Conservation (phyloP, 345 rosid species). For the Moricandia arvensis region DNA sequence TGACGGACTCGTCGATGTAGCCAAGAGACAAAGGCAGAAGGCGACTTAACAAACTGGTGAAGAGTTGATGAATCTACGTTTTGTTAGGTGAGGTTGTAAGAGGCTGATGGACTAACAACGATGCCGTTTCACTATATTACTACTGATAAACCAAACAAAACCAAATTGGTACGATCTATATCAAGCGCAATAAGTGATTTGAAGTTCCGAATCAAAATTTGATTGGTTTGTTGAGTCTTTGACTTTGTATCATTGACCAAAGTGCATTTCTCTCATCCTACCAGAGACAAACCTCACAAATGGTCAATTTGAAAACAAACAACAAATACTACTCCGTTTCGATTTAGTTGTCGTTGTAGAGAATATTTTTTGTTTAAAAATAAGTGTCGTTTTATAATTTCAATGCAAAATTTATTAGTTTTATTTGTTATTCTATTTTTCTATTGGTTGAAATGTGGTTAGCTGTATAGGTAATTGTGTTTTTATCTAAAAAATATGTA, state of each 20-base stretch:
- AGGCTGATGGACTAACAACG: conserved; percentile 42
- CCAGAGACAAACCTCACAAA: no score
- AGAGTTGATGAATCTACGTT: conserved; percentile 29
- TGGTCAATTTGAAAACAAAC: no score
- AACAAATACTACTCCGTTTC: no score
- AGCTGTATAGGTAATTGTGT: no score
- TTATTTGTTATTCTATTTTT: no score
- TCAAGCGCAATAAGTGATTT: not conserved
- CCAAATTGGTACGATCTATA: not conserved
- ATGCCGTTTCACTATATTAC: conserved; percentile 6
- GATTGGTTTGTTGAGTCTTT: not conserved
- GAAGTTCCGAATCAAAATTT: not conserved
- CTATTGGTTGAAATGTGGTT: no score
- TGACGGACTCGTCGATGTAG: conserved; percentile 79
- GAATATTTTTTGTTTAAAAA: no score
- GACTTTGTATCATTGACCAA: not conserved
- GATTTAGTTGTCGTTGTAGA: no score
- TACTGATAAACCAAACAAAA: not conserved
- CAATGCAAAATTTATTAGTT: no score
- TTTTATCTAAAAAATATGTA: no score
- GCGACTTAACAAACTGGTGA: conserved; percentile 28
- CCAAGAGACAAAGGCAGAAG: conserved; percentile 47
- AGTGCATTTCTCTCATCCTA: not conserved
- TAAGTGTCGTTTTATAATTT: no score
- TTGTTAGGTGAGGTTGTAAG: conserved; percentile 17